These are phyloP conservation scores for Penicillium subrubescens DNA, from an alignment of 495 filamentous ascomycete genomes.

Conservation along the genomic window DNA sequence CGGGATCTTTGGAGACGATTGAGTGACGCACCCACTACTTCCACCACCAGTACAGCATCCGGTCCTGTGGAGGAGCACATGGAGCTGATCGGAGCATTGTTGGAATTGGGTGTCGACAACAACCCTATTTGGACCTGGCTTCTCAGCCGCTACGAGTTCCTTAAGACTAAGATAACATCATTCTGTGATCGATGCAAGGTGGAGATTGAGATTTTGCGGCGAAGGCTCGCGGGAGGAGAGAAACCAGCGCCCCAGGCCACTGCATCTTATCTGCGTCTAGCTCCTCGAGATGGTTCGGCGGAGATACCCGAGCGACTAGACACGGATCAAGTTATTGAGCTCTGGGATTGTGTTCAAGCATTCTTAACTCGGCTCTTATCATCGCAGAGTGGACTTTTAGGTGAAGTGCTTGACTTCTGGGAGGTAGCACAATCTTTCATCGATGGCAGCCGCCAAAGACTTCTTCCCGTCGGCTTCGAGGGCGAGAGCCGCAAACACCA, in stretches of 20 bases:
- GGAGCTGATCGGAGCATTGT: conserved; percentile 81
- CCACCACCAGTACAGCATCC: conserved; percentile 40
- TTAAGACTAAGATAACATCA: conserved; percentile 78
- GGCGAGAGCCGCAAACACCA: conserved; percentile 84
- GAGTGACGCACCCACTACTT: conserved; percentile 55
- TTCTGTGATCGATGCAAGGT: conserved; percentile 81
- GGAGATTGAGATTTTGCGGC: conserved; percentile 87
- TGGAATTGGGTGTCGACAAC: conserved; percentile 91
- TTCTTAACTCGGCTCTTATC: conserved; percentile 72
- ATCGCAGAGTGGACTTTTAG: conserved; percentile 74
- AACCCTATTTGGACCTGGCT: conserved; percentile 98
- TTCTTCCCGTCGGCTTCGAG: conserved; percentile 80
- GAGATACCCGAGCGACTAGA: conserved; percentile 63
- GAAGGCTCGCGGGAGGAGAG: conserved; percentile 72
- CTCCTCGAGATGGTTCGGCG: conserved; percentile 62
- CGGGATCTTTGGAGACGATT: conserved; percentile 83
- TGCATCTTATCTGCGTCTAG: conserved; percentile 71
- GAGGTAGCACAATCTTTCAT: conserved; percentile 90
- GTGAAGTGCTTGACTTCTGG: conserved; percentile 92
- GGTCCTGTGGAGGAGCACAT: conserved; percentile 76
- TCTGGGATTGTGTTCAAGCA: conserved; percentile 82
- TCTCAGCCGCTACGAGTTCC: conserved; percentile 79
- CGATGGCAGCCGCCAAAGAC: conserved; percentile 78
- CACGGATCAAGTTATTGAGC: conserved; percentile 72
- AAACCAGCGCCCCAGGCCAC: conserved; percentile 68